phyloP scores from a whole-genome alignment of 148 eudicot genomes.

The Vaccinium vitisidaea region DNA sequence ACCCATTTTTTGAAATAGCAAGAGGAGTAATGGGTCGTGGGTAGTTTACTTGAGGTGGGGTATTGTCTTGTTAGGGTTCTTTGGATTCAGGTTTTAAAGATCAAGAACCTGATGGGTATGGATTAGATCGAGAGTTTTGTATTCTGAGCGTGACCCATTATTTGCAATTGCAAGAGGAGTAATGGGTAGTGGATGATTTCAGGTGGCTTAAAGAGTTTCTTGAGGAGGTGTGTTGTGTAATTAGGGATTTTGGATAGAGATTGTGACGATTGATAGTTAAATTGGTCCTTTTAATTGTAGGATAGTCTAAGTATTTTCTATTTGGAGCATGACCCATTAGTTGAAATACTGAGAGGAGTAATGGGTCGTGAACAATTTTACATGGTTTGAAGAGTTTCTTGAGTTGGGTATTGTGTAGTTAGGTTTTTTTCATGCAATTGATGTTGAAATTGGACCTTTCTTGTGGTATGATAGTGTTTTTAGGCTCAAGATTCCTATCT shows the following conservation, averaged over 20 bases:
- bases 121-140: background rate
- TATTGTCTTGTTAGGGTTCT: background rate
- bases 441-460: background rate
- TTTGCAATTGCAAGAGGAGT: background rate
- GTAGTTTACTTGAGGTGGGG: background rate
- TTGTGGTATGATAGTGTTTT: background rate
- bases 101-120: background rate
- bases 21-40: slow-evolving; percentile 11
- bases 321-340: background rate
- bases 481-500: slow-evolving; percentile 3
- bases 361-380: slow-evolving; percentile 16
- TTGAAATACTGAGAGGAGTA: background rate
- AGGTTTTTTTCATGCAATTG: background rate
- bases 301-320: background rate
- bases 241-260: background rate
- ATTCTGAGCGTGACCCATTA: background rate
- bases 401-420: background rate
- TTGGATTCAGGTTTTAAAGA: background rate
- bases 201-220: background rate
- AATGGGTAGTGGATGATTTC: background rate
- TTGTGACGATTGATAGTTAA: background rate
- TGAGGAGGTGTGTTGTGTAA: background rate
- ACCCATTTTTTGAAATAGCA: background rate
- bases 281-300: too few relatives aligned
- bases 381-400: background rate